These are phyloP conservation scores for Eutrema yunnanense DNA, from an alignment of 345 rosid genomes.

Conservation along the genomic window DNA sequence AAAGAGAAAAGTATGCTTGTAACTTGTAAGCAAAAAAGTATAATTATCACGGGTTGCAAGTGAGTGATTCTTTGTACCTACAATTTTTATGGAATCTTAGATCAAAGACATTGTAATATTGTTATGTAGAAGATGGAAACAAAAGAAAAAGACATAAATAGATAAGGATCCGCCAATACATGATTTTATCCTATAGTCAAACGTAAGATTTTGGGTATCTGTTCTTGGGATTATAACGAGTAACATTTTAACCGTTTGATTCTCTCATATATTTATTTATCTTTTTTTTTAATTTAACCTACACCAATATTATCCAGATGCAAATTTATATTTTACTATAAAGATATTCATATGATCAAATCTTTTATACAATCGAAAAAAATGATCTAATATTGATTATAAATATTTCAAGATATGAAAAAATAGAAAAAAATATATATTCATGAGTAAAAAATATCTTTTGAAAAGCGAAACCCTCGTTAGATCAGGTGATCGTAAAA, in stretches of 20 bases:
- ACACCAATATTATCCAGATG: background rate
- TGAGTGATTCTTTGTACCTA: no score
- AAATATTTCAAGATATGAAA: background rate
- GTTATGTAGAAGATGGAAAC: no score
- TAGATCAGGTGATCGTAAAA: slow-evolving; percentile 12
- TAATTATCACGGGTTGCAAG: no score
- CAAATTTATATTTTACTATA: background rate
- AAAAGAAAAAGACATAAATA: background rate
- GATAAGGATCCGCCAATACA: background rate
- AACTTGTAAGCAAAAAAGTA: no score
- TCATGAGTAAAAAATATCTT: background rate
- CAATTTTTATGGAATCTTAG: no score
- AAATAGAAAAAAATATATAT: background rate
- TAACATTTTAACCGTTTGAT: no score
- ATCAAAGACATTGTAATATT: no score
- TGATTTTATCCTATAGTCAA: background rate
- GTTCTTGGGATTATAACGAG: no score
- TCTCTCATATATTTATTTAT: no score
- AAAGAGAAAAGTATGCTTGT: no score
- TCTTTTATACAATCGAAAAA: background rate
- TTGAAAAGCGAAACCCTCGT: background rate
- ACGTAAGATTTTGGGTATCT: no score
- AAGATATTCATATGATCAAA: background rate
- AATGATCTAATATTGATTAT: background rate
- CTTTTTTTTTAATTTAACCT: no score